Conservation (phyloP, 2,329 filamentous ascomycete species). For the Gnomoniopsis sp. region DNA sequence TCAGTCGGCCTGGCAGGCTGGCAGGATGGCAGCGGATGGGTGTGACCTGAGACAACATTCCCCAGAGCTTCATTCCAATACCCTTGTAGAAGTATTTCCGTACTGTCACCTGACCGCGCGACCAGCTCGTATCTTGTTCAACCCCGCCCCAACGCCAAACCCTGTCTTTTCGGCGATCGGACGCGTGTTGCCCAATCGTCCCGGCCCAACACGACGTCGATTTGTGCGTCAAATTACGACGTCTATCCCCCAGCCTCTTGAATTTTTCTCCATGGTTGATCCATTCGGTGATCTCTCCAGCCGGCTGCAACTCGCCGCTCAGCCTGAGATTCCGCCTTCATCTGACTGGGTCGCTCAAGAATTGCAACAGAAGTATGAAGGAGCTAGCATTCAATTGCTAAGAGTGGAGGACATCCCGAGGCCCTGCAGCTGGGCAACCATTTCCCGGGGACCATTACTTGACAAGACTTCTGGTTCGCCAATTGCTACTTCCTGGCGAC, state of each 20-base stretch:
- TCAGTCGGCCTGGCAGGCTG: no score
- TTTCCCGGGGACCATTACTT: not conserved
- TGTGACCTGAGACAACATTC: no score
- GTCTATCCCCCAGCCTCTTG: conserved; percentile 8
- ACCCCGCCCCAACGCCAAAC: not conserved
- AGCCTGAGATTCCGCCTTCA: no score
- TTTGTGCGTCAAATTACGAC: conserved; percentile 3
- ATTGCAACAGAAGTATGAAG: no score
- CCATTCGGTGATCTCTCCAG: not conserved
- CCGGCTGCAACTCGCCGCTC: conserved; percentile 1
- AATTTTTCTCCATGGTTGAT: conserved; percentile 9
- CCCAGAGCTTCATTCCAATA: no score
- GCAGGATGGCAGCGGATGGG: no score
- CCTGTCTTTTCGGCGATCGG: not conserved
- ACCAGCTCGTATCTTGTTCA: not conserved
- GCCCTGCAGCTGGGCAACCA: no score
- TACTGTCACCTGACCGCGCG: conserved; percentile 2
- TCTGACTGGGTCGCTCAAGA: no score
- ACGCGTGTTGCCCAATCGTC: conserved; percentile 13
- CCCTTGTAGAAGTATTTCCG: no score
- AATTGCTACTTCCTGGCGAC: conserved; percentile 1
- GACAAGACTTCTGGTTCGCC: conserved; percentile 8
- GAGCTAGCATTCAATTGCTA: no score
- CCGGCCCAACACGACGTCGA: conserved; percentile 4
- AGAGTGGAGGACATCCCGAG: no score